These are phyloP conservation scores for Backusella macrospora DNA, from an alignment of 192 early-diverging fungal genomes.

Conservation along the genomic window DNA sequence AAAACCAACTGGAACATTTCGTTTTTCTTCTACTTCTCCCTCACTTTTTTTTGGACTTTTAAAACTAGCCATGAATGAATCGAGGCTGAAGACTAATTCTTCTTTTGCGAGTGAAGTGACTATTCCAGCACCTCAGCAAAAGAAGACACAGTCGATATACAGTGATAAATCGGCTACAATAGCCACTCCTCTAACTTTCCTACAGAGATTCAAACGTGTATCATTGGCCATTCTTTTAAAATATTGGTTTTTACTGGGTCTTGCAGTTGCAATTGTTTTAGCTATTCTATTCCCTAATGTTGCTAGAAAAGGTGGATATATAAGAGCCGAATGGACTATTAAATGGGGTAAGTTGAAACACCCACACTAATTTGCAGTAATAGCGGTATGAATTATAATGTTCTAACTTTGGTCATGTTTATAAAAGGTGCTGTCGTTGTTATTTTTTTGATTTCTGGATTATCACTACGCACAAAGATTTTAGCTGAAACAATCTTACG, in stretches of 20 bases:
- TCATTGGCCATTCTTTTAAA: slow-evolving; percentile 4
- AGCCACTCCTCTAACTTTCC: background rate
- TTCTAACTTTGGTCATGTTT: background rate
- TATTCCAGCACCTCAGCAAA: slow-evolving; percentile 8
- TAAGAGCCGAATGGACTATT: slow-evolving; percentile 64
- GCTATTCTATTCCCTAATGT: slow-evolving; percentile 62
- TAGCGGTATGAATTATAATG: background rate
- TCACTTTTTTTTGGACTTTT: slow-evolving; percentile 33
- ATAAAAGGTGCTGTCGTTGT: slow-evolving; percentile 41
- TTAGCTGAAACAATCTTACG: slow-evolving; percentile 38
- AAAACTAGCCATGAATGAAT: slow-evolving; percentile 31
- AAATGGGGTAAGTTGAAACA: slow-evolving; percentile 53
- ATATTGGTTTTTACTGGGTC: slow-evolving; percentile 65
- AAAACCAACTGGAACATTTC: slow-evolving; percentile 4
- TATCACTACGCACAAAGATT: slow-evolving; percentile 38
- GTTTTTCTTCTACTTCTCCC: slow-evolving; percentile 14
- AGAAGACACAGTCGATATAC: background rate
- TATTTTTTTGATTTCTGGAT: slow-evolving; percentile 44
- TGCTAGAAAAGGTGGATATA: slow-evolving; percentile 55
- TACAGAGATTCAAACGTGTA: background rate
- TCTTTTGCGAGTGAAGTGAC: slow-evolving; percentile 29
- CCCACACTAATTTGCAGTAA: background rate
- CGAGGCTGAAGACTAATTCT: slow-evolving; percentile 22
- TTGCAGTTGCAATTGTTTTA: slow-evolving; percentile 63
- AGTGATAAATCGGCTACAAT: slow-evolving; percentile 17